Evolutionary conservation across 208 protist genomes (phyloP).

Genomic region (Trypanosomatidae sp.): DNA sequence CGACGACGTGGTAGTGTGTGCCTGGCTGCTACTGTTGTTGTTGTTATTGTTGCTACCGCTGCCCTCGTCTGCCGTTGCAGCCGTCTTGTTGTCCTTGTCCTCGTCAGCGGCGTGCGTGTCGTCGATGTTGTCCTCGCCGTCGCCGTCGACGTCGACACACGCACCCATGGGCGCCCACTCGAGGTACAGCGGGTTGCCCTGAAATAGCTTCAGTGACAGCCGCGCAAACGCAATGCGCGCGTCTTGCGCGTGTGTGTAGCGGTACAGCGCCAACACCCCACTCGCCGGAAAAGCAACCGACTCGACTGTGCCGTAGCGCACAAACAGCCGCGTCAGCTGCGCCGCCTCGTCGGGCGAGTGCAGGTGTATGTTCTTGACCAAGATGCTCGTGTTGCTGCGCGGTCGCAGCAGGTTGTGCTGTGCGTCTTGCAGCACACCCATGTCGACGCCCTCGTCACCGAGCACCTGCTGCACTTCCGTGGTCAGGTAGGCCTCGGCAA

Average conservation of each 20-base stretch:
- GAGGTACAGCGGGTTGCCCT: constrained; percentile 91
- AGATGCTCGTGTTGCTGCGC: constrained; percentile 68
- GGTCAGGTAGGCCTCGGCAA: constrained; percentile 78
- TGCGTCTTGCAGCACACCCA: constrained; percentile 45
- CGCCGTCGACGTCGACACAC: constrained; percentile 27
- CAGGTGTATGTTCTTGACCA: constrained; percentile 70
- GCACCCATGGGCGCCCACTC: constrained; percentile 95
- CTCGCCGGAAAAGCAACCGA: constrained; percentile 46
- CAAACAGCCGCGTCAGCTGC: constrained; percentile 55
- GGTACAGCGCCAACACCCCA: constrained; percentile 57
- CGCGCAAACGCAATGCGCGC: constrained; percentile 88
- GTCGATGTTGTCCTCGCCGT: neutral
- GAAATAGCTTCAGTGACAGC: constrained; percentile 93
- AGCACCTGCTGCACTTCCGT: constrained; percentile 58
- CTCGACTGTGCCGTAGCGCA: constrained; percentile 55
- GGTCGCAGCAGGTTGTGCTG: constrained; percentile 46
- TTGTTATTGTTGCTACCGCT: neutral
- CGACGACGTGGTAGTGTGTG: neutral
- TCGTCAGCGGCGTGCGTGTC: neutral
- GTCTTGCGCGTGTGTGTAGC: constrained; percentile 65
- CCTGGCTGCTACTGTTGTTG: neutral
- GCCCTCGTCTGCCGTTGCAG: neutral
- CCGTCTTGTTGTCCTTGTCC: neutral
- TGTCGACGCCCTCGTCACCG: constrained; percentile 57
- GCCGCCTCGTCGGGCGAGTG: constrained; percentile 24